phyloP scores from a whole-genome alignment of 352 stramenopile genomes.

The Pythium aquatile region DNA sequence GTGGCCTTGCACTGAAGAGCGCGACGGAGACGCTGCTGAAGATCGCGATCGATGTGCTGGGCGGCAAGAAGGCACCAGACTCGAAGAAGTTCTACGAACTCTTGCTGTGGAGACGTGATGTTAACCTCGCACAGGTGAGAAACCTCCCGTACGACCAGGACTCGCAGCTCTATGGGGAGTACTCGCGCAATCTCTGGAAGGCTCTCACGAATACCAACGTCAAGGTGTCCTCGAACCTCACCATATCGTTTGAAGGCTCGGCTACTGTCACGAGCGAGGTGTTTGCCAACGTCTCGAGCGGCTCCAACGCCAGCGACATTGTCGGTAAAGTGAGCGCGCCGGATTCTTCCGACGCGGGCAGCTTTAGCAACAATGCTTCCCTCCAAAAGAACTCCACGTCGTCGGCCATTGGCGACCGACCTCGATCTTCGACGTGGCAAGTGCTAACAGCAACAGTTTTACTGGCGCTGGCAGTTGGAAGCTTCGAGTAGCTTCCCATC shows the following conservation, averaged over 20 bases:
- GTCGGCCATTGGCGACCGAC: background rate
- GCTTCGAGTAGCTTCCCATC: background rate
- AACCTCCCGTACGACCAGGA: constrained; percentile 44
- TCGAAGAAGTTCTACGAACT: constrained; percentile 48
- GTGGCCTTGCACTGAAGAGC: constrained; percentile 45
- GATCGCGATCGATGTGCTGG: constrained; percentile 52
- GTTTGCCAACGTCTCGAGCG: constrained; percentile 27
- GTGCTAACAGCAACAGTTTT: background rate
- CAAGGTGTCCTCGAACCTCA: constrained; percentile 37
- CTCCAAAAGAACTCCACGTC: background rate
- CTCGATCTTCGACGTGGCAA: background rate
- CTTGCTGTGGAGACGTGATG: constrained; percentile 52
- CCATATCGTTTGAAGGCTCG: constrained; percentile 41
- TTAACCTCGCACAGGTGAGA: constrained; percentile 40
- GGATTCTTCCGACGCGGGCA: constrained; percentile 7
- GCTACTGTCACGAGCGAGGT: constrained; percentile 16
- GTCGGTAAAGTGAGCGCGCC: constrained; percentile 29
- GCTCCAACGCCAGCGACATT: constrained; percentile 17
- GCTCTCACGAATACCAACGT: constrained; percentile 36
- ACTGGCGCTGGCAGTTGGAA: background rate
- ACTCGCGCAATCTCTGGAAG: constrained; percentile 36
- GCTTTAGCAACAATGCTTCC: constrained; percentile 10
- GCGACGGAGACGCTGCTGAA: constrained; percentile 59
- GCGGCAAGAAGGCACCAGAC: constrained; percentile 28
- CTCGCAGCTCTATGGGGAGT: constrained; percentile 46